These are phyloP conservation scores for Massarina eburnea DNA, from an alignment of 2,329 filamentous ascomycete species.

Conservation along the genomic window DNA sequence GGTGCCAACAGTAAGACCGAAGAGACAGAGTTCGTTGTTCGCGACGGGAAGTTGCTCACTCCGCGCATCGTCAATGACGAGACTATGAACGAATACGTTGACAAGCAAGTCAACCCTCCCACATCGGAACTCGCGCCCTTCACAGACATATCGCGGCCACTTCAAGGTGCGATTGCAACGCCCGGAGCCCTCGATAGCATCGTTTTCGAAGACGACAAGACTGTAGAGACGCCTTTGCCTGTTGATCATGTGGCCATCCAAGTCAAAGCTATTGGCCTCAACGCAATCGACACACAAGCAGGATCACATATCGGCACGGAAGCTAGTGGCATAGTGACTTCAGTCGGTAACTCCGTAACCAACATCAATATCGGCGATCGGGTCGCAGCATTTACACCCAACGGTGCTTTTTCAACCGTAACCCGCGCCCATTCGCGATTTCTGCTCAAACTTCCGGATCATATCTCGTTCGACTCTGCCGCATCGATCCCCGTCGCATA, in stretches of 20 bases:
- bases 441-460: conserved; percentile 20
- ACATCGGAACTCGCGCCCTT: conserved; percentile 17
- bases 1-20: conserved; percentile 2
- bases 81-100: conserved; percentile 23
- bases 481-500: conserved; percentile 25
- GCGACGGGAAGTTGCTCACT: conserved; percentile 16
- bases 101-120: conserved; percentile 21
- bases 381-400: conserved; percentile 22
- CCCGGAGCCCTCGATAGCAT: conserved; percentile 19
- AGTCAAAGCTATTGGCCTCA: conserved; percentile 30
- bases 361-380: conserved; percentile 24
- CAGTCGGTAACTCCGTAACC: conserved; percentile 15
- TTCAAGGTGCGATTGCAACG: conserved; percentile 13
- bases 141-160: conserved; percentile 10
- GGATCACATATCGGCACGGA: conserved; percentile 12
- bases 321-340: conserved; percentile 19
- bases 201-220: conserved; percentile 20
- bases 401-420: conserved; percentile 22
- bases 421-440: conserved; percentile 17
- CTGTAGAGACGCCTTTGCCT: conserved; percentile 1
- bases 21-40: conserved; percentile 21
- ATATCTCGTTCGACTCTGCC: conserved; percentile 25
- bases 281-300: conserved; percentile 13
- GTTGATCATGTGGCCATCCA: conserved; percentile 37
- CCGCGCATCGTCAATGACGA: conserved; percentile 21